Conservation (phyloP, 2,329 filamentous ascomycete genomes). For the Penicillium freii region DNA sequence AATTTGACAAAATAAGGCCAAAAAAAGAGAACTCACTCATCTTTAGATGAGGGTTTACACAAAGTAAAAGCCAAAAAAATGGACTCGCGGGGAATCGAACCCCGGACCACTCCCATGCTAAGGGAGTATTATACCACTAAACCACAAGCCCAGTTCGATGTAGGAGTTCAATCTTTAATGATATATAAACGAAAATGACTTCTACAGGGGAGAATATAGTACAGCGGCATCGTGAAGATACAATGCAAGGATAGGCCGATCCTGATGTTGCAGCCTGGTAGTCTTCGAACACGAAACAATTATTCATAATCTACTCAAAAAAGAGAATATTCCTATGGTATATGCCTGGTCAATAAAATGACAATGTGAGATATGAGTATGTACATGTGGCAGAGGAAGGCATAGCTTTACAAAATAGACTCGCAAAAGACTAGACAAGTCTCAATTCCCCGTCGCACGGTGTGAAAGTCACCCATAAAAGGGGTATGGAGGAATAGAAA, state of each 20-base stretch:
- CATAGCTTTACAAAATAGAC: neutral
- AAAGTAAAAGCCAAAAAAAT: slow-evolving; percentile 18
- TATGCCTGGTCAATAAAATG: neutral
- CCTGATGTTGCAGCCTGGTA: neutral
- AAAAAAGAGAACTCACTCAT: too few relatives aligned
- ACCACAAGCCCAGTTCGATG: slow-evolving; percentile 36
- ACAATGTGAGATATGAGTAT: neutral
- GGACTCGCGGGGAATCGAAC: slow-evolving; percentile 51
- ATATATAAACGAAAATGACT: neutral
- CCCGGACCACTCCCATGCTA: slow-evolving; percentile 50
- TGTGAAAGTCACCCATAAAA: neutral
- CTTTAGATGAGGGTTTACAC: neutral
- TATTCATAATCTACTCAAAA: neutral
- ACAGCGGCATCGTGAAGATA: neutral
- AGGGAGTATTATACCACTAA: slow-evolving; percentile 50
- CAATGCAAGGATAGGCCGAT: neutral
- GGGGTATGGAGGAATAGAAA: slow-evolving; percentile 1
- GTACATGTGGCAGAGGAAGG: neutral
- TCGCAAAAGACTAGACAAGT: neutral
- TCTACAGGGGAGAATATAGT: too few relatives aligned
- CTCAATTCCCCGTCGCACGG: neutral
- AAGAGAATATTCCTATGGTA: too few relatives aligned
- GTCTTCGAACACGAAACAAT: neutral
- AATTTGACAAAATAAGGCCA: too few relatives aligned
- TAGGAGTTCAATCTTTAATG: rapidly evolving